A percentile compares a stretch with the other conserved stretches of the same genome.
phyloP scores from a whole-genome alignment of 2,329 filamentous ascomycete species.

The Alternaria novae-zelandiae region DNA sequence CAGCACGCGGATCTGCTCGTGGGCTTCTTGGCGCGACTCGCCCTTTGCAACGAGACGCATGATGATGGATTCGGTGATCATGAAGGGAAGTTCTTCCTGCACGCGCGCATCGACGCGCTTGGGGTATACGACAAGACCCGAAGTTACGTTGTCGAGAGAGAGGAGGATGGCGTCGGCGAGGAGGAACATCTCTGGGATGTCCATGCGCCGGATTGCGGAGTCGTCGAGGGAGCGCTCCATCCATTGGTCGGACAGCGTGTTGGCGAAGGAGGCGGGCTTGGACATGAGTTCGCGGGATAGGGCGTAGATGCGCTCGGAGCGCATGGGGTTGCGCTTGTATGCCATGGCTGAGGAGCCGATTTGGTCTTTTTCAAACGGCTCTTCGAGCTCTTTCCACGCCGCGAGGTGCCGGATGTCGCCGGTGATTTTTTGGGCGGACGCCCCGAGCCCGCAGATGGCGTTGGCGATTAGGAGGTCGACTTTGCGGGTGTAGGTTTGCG shows the following conservation, averaged over 20 bases:
- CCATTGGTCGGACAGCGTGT: conserved; percentile 78
- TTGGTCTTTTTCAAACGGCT: conserved; percentile 81
- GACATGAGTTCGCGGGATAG: conserved; percentile 64
- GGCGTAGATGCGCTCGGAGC: conserved; percentile 66
- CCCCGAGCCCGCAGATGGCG: conserved; percentile 77
- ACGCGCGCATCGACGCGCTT: conserved; percentile 69
- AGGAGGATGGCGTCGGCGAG: conserved; percentile 65
- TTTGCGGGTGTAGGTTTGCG: conserved; percentile 80
- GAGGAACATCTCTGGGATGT: conserved; percentile 57
- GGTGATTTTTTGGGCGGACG: conserved; percentile 78
- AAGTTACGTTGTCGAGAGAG: conserved; percentile 76
- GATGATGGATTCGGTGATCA: conserved; percentile 67
- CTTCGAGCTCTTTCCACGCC: conserved; percentile 81
- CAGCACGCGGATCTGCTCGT: conserved; percentile 84
- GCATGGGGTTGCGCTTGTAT: conserved; percentile 69
- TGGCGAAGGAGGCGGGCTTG: conserved; percentile 59
- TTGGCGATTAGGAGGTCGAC: conserved; percentile 83
- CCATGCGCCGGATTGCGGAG: conserved; percentile 68
- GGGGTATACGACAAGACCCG: conserved; percentile 77
- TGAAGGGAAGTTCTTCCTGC: conserved; percentile 83
- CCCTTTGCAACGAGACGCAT: conserved; percentile 76
- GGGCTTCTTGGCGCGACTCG: conserved; percentile 77
- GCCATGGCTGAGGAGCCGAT: conserved; percentile 57
- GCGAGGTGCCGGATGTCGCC: conserved; percentile 77
- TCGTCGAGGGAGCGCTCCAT: conserved; percentile 82